phyloP scores from a whole-genome alignment of 2,329 filamentous ascomycete species.

The Leptosphaerulina australis region DNA sequence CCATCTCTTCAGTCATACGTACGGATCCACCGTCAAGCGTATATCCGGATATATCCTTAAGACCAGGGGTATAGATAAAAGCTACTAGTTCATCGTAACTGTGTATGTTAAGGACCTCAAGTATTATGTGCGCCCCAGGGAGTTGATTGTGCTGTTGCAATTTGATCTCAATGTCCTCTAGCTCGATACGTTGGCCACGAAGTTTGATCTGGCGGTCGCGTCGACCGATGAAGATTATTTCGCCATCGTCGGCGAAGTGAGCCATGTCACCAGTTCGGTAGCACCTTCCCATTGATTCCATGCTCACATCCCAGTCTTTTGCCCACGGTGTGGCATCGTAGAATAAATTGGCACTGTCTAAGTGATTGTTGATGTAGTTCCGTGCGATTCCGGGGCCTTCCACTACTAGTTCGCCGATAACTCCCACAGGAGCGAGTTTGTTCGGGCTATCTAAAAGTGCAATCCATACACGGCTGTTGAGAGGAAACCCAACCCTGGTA shows the following conservation, averaged over 20 bases:
- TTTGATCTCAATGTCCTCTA: conserved; percentile 19
- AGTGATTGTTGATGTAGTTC: conserved; percentile 27
- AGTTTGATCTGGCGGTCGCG: conserved; percentile 42
- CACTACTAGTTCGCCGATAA: conserved; percentile 57
- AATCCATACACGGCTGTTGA: conserved; percentile 24
- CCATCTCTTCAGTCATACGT: conserved; percentile 4
- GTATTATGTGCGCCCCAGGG: background rate
- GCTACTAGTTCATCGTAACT: conserved; percentile 5
- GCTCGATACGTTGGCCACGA: conserved; percentile 39
- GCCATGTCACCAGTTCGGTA: conserved; percentile 32
- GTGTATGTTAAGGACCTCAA: conserved; percentile 17
- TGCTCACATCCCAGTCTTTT: conserved; percentile 6
- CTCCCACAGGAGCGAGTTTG: conserved; percentile 34
- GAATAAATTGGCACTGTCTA: conserved; percentile 19
- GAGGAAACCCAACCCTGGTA: background rate
- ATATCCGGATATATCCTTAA: conserved; percentile 17
- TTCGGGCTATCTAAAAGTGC: conserved; percentile 20
- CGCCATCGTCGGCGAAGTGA: conserved; percentile 26
- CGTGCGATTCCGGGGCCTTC: conserved; percentile 57
- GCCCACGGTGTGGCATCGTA: conserved; percentile 13
- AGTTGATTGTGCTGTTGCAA: background rate
- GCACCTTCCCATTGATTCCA: conserved; percentile 20
- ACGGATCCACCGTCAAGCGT: conserved; percentile 2
- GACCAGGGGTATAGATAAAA: background rate
- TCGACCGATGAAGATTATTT: conserved; percentile 30